Percentiles rank a stretch among this genome's conserved stretches.
Conservation (phyloP, 768 basidiomycete species). For the Obba rivulosa region DNA sequence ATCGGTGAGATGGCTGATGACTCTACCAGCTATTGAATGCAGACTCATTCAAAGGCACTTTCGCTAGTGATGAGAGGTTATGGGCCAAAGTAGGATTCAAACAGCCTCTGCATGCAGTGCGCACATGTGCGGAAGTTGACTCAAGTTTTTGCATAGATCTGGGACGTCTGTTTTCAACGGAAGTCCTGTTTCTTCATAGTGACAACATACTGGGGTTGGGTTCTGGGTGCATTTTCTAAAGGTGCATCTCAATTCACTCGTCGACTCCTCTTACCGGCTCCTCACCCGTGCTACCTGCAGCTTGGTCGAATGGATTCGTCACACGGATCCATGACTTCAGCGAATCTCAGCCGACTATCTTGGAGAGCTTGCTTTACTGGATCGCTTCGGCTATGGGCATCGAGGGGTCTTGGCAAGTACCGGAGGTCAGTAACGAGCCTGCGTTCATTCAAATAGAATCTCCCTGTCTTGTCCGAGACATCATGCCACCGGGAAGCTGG, state of each 20-base stretch:
- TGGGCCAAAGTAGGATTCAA: conserved; percentile 27
- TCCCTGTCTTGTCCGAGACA: conserved; percentile 13
- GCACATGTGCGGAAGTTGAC: no score
- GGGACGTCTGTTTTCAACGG: conserved; percentile 33
- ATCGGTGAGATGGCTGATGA: conserved; percentile 14
- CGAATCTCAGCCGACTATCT: conserved; percentile 13
- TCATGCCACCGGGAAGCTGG: conserved; percentile 5
- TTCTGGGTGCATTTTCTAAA: conserved; percentile 36
- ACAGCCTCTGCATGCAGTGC: no score
- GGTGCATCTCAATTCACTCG: conserved; percentile 19
- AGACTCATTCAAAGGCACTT: not conserved
- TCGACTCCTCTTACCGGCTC: not conserved
- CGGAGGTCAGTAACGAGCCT: conserved; percentile 19
- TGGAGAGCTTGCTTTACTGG: conserved; percentile 24
- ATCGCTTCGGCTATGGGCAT: conserved; percentile 17
- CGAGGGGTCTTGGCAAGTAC: conserved; percentile 11
- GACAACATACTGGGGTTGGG: conserved; percentile 40
- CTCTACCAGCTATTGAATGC: not conserved
- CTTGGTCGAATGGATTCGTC: conserved; percentile 16
- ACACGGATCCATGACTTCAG: conserved; percentile 8
- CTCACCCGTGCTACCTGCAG: conserved; percentile 5
- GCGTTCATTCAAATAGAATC: not conserved
- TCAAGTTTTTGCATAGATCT: conserved; percentile 26
- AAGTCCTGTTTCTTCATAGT: conserved; percentile 35
- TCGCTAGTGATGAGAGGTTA: conserved; percentile 12